A percentile compares a stretch with the other conserved stretches of the same genome.
phyloP scores from a whole-genome alignment of 148 eudicot genomes.

The Polygonum maritimum region DNA sequence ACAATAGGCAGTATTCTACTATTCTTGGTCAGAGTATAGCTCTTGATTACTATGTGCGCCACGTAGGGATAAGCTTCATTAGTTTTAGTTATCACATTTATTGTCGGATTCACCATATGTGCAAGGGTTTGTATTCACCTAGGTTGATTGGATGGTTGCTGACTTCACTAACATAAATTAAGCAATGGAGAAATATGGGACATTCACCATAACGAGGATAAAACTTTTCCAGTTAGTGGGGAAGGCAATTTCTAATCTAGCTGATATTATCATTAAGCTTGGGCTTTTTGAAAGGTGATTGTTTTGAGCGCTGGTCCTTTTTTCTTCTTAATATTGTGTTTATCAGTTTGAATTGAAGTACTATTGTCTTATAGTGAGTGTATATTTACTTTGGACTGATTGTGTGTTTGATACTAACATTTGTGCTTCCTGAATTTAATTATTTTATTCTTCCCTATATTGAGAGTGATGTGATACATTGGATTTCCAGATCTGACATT shows the following conservation, averaged over 20 bases:
- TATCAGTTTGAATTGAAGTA: background rate
- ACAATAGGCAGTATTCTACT: slow-evolving; percentile 62
- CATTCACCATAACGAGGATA: slow-evolving; percentile 82
- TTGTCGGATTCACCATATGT: slow-evolving; percentile 9
- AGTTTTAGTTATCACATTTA: background rate
- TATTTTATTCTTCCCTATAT: background rate
- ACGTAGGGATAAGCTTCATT: slow-evolving; percentile 35
- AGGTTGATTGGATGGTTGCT: slow-evolving; percentile 99
- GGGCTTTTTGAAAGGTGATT: slow-evolving; percentile 90
- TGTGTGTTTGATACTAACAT: background rate
- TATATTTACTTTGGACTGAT: background rate
- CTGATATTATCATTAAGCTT: slow-evolving; percentile 93
- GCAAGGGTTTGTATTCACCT: slow-evolving; percentile 13
- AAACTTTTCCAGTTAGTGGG: slow-evolving; percentile 94
- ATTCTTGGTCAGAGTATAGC: slow-evolving; percentile 98
- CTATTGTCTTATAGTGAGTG: background rate
- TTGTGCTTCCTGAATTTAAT: background rate
- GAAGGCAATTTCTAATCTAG: slow-evolving; percentile 90
- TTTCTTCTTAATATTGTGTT: background rate
- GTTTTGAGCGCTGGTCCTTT: background rate
- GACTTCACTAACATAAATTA: slow-evolving; percentile 94
- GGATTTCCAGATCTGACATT: slow-evolving; percentile 69
- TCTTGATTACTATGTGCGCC: slow-evolving; percentile 93
- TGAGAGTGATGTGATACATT: background rate
- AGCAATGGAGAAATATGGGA: slow-evolving; percentile 94